A percentile compares a stretch with the other conserved stretches of the same genome.
Evolutionary conservation across 2,329 filamentous ascomycete species (phyloP).

Genomic region (Trichoderma sp.): DNA sequence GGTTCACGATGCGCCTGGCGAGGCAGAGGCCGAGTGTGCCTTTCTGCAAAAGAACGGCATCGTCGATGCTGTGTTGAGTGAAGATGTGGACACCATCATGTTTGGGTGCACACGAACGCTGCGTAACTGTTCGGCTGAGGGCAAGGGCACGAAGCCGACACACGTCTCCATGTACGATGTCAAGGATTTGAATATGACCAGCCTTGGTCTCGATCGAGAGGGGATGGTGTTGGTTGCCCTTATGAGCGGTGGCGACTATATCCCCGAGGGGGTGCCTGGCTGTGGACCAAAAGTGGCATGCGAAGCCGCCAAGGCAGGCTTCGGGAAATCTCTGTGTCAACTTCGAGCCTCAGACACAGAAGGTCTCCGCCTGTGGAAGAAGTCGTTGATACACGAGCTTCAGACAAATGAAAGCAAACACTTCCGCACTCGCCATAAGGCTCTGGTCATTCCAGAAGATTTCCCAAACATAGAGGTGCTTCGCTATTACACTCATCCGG

Average conservation of each 20-base stretch:
- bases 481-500: conserved; percentile 82
- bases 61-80: conserved; percentile 90
- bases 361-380: conserved; percentile 67
- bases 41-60: conserved; percentile 75
- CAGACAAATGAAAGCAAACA: conserved; percentile 77
- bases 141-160: conserved; percentile 66
- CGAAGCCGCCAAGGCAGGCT: conserved; percentile 85
- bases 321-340: conserved; percentile 70
- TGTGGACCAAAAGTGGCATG: conserved; percentile 87
- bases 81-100: conserved; percentile 97
- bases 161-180: conserved; percentile 82
- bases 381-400: conserved; percentile 70
- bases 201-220: conserved; percentile 68
- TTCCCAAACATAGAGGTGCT: conserved; percentile 81
- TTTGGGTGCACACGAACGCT: conserved; percentile 81
- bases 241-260: conserved; percentile 93
- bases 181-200: conserved; percentile 45
- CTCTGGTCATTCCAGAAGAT: conserved; percentile 69
- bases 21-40: conserved; percentile 95
- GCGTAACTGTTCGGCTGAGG: conserved; percentile 78
- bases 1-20: conserved; percentile 82
- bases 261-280: conserved; percentile 80
- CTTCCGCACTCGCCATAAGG: conserved; percentile 73
- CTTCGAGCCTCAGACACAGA: conserved; percentile 57
- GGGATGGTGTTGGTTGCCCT: conserved; percentile 93